These are phyloP conservation scores for Zopfochytrium polystomum DNA, from an alignment of 371 early-diverging fungal genomes.

Conservation along the genomic window DNA sequence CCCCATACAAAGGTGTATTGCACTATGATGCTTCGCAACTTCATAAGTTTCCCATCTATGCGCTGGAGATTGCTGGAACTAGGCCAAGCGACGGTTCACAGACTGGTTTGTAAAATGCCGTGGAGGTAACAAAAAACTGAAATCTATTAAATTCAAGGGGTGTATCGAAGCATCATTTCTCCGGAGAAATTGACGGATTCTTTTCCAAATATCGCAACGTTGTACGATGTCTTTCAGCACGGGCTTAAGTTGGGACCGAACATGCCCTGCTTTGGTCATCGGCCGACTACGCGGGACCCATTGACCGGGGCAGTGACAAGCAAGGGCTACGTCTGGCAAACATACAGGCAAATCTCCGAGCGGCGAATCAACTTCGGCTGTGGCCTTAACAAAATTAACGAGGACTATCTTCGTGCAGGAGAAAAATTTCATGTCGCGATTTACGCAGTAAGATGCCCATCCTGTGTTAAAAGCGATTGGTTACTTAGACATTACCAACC, in stretches of 20 bases:
- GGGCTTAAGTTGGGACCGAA: constrained; percentile 10
- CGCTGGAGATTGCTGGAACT: constrained; percentile 23
- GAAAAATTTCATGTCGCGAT: constrained; percentile 48
- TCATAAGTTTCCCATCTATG: constrained; percentile 16
- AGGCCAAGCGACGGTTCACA: constrained; percentile 17
- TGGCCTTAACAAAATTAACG: constrained; percentile 17
- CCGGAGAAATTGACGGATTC: background rate
- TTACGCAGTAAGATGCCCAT: constrained; percentile 33
- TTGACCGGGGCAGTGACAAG: background rate
- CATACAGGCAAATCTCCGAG: constrained; percentile 46
- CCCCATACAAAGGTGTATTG: constrained; percentile 1
- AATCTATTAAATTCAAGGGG: background rate
- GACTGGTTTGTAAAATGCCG: constrained; percentile 12
- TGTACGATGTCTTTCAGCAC: constrained; percentile 21
- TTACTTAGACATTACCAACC: constrained; percentile 52
- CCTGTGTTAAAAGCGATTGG: background rate
- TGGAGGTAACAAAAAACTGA: background rate
- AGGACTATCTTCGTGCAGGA: constrained; percentile 15
- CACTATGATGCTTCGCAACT: constrained; percentile 3
- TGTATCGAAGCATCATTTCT: constrained; percentile 12
- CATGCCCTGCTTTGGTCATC: constrained; percentile 23
- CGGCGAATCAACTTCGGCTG: constrained; percentile 54
- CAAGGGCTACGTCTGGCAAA: constrained; percentile 29
- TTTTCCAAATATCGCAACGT: constrained; percentile 16
- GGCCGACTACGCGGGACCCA: constrained; percentile 18